Evolutionary conservation across 2,329 filamentous ascomycete species (phyloP).

Genomic region (Diatrype stigma): DNA sequence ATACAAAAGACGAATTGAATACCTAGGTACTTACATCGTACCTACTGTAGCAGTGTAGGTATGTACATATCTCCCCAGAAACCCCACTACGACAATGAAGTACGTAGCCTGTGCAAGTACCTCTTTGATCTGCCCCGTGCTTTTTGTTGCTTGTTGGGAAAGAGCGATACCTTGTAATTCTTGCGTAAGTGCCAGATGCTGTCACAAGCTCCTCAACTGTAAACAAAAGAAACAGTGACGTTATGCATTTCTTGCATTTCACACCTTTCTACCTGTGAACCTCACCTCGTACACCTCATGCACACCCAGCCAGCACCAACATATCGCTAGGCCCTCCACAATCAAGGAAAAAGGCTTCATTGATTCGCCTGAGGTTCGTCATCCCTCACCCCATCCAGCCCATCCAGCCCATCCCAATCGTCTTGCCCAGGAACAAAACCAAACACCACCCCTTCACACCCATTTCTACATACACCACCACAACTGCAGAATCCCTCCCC

Average conservation of each 20-base stretch:
- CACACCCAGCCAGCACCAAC: no score
- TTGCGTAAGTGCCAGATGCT: neutral
- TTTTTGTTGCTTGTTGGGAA: neutral
- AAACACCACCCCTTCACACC: neutral
- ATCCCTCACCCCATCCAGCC: neutral
- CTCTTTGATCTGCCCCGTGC: neutral
- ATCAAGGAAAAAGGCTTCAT: neutral
- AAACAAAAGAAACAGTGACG: conserved; percentile 25
- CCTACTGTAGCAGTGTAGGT: neutral
- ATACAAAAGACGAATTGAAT: no score
- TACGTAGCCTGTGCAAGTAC: neutral
- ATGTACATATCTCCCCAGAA: no score
- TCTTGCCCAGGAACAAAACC: neutral
- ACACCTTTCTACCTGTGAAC: neutral
- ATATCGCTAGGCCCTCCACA: neutral
- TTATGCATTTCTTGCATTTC: conserved; percentile 26
- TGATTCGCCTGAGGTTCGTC: neutral
- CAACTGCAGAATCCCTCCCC: neutral
- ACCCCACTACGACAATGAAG: no score
- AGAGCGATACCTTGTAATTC: neutral
- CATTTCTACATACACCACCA: neutral
- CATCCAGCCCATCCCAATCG: neutral
- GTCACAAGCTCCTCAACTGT: conserved; percentile 11
- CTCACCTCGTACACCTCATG: no score
- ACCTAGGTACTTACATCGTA: no score